A percentile compares a stretch with the other conserved stretches of the same genome.
Conservation (phyloP, 2,329 filamentous ascomycete genomes). For the Fonsecaea nubica region DNA sequence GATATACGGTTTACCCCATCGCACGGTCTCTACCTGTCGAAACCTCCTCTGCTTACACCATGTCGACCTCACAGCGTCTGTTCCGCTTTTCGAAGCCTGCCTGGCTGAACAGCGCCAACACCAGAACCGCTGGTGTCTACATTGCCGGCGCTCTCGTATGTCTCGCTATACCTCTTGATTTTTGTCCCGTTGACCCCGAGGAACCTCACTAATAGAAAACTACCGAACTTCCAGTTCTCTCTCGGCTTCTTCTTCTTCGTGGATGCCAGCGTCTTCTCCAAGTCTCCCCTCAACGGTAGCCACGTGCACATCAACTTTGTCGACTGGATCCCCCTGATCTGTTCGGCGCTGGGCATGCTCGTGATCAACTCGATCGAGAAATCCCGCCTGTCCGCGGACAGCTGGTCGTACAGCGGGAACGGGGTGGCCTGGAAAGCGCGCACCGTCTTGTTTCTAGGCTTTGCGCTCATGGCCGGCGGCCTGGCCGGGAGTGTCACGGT, state of each 20-base stretch:
- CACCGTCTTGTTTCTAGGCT: constrained; percentile 72
- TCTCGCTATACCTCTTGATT: constrained; percentile 18
- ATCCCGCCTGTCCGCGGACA: constrained; percentile 67
- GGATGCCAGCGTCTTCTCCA: constrained; percentile 69
- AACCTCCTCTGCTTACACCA: neutral
- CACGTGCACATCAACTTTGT: constrained; percentile 71
- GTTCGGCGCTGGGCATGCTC: constrained; percentile 72
- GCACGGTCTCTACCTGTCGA: neutral
- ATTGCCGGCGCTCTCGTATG: constrained; percentile 68
- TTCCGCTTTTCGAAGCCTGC: constrained; percentile 72
- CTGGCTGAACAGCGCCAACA: constrained; percentile 70
- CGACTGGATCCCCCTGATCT: constrained; percentile 75
- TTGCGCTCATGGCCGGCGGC: constrained; percentile 72
- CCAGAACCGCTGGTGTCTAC: constrained; percentile 71
- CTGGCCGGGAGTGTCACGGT: constrained; percentile 71
- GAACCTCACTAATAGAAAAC: constrained; percentile 4
- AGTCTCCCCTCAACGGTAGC: constrained; percentile 66
- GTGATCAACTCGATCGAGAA: constrained; percentile 77
- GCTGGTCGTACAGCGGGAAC: constrained; percentile 68
- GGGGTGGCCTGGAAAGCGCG: constrained; percentile 74
- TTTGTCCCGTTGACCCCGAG: neutral
- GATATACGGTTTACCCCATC: neutral
- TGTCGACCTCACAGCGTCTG: constrained; percentile 56
- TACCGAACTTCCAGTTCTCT: constrained; percentile 61
- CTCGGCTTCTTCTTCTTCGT: constrained; percentile 73